Percentiles rank a stretch among this genome's conserved stretches.
phyloP scores from a whole-genome alignment of 2,329 filamentous ascomycete genomes.

The Zymoseptoria crescenta region DNA sequence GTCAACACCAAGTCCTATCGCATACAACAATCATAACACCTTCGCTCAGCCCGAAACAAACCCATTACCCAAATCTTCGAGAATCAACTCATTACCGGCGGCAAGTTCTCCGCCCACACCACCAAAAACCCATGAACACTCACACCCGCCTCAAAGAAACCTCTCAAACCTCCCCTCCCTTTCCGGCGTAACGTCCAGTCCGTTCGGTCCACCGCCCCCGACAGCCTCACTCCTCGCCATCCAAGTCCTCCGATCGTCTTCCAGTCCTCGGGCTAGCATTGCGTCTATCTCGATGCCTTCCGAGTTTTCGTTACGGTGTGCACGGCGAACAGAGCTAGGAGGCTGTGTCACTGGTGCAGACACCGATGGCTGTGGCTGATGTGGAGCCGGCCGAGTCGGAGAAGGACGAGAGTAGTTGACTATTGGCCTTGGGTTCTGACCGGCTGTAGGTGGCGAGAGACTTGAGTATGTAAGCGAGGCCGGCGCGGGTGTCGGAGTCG shows the following conservation, averaged over 20 bases:
- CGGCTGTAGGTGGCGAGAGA: neutral
- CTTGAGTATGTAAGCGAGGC: neutral
- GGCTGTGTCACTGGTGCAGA: neutral
- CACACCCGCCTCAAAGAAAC: slow-evolving; percentile 14
- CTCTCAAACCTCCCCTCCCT: slow-evolving; percentile 26
- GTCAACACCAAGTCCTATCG: neutral
- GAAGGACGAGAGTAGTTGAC: neutral
- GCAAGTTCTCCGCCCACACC: neutral
- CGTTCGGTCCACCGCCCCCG: slow-evolving; percentile 1
- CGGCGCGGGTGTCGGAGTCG: neutral
- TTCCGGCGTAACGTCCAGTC: slow-evolving; percentile 26
- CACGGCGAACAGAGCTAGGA: neutral
- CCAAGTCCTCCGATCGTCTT: slow-evolving; percentile 21
- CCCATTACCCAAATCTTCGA: neutral
- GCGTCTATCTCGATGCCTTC: slow-evolving; percentile 23
- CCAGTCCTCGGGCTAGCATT: slow-evolving; percentile 12
- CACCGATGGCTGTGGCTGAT: neutral
- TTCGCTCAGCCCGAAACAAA: neutral
- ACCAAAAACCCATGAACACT: neutral
- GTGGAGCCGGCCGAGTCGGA: neutral
- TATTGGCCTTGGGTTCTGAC: neutral
- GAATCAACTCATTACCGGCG: neutral
- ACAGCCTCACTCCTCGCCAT: slow-evolving; percentile 11
- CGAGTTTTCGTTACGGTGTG: slow-evolving; percentile 1
- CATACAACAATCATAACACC: neutral